A percentile compares a stretch with the other conserved stretches of the same genome.
phyloP scores from a whole-genome alignment of 768 basidiomycete genomes.

The Phaffia tasmanica region DNA sequence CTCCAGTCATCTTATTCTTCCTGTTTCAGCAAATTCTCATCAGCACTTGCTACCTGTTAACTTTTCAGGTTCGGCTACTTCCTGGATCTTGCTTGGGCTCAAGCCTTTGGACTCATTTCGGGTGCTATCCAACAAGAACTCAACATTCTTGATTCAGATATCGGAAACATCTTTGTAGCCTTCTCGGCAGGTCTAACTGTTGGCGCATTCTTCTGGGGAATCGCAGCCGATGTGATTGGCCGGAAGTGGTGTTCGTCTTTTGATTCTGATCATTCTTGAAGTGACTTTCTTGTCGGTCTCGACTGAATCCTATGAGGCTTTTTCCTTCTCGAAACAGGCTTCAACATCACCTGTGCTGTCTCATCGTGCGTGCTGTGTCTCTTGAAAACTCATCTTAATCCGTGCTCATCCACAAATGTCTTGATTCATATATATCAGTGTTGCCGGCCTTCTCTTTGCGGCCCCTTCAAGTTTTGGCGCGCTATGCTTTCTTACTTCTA shows the following conservation, averaged over 20 bases:
- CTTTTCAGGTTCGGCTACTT: slow-evolving; percentile 35
- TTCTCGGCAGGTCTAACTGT: slow-evolving; percentile 35
- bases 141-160: slow-evolving; percentile 28
- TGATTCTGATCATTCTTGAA: slow-evolving; percentile 21
- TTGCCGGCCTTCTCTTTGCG: slow-evolving; percentile 38
- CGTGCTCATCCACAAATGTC: no score
- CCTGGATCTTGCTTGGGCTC: slow-evolving; percentile 37
- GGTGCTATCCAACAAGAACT: slow-evolving; percentile 35
- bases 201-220: slow-evolving; percentile 26
- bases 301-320: slow-evolving; percentile 36
- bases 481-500: slow-evolving; percentile 37
- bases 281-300: slow-evolving; percentile 29
- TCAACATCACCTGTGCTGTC: slow-evolving; percentile 40
- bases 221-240: not conserved
- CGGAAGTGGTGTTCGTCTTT: no score
- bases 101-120: slow-evolving; percentile 35
- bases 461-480: slow-evolving; percentile 39
- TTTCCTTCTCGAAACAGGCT: slow-evolving; percentile 39
- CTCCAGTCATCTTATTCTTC: not conserved
- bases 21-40: not conserved
- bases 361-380: not conserved
- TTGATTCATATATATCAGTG: slow-evolving; percentile 25
- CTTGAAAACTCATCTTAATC: no score
- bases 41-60: no score
- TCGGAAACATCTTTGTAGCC: slow-evolving; percentile 34